Evolutionary conservation across 2,329 filamentous ascomycete species (phyloP), one percentile per base, ranked within the genome.

Genomic region (Aspergillus sp.): DNA sequence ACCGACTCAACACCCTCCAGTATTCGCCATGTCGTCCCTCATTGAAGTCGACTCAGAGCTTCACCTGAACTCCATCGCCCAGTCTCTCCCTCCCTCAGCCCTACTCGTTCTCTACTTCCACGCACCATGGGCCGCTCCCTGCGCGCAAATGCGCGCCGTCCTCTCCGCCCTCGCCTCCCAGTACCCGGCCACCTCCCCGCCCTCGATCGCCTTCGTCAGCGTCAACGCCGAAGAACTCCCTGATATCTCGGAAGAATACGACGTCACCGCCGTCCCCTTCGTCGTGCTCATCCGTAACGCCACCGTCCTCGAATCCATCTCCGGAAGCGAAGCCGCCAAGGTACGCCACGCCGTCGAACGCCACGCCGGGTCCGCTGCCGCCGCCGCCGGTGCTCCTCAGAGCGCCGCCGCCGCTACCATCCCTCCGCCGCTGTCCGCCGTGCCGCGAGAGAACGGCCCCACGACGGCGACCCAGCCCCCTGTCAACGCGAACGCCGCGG

Each of bases 91-190:
- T 11, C 73, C 88, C 2, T 84, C 87, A 16, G 86, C 90, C 16
- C 86, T 97, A 61, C 83, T 94, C 63, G 84, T 97, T 71, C 86
- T 96, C 73, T 97, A 93, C 75, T 99, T 99, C 83, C 90, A 98
- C 76, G 92, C 95, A 20, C 90, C 93, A 66, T 99, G 95, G 95
- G 95, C 95, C 31, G 92, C 92, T 60, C 95, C 95, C 50, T 98
- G 95, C 82, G 88, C 90, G 64, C 92, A 97, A 79, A 98, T 98
- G 93, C 87, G 86, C 67, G 90, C 88, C 54, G 90, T 98, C 68
- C 86, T 99, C 65, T 84, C 86, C 72, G 90, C 92, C 22, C 90
- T 99, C 65, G 93, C 94, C 65, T 87, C 87, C 71, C 92, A 93
- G 75, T 96, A 96, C 79, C 87, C 91, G 62, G 82, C 85, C 69